Percentiles rank a stretch among this genome's conserved stretches.
phyloP scores from a whole-genome alignment of 192 early-diverging fungal genomes.

The Backusella australiensis region DNA sequence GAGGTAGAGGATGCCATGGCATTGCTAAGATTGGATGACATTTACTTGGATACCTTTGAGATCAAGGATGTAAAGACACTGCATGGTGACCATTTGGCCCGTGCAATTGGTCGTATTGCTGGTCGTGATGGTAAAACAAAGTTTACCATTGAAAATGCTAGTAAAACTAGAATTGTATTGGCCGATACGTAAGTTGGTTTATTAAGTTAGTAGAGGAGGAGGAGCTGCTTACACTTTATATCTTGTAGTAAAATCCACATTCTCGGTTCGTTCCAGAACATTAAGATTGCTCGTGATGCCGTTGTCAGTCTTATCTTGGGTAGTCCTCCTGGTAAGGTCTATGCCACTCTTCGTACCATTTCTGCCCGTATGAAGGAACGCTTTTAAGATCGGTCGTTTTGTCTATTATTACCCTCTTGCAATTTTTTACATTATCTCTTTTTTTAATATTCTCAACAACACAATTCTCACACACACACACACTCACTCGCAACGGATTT shows the following conservation, averaged over 20 bases:
- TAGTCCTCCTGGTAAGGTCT: conserved; percentile 95
- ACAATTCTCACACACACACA: not conserved
- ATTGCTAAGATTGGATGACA: conserved; percentile 92
- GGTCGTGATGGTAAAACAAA: conserved; percentile 98
- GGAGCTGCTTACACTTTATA: no score
- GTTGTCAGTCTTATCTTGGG: conserved; percentile 90
- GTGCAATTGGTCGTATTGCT: conserved; percentile 98
- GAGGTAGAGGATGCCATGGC: conserved; percentile 93
- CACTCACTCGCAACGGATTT: not conserved
- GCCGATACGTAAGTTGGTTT: conserved; percentile 76
- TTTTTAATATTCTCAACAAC: not conserved
- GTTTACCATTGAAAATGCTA: conserved; percentile 96
- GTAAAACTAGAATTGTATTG: conserved; percentile 93
- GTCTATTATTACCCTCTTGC: no score
- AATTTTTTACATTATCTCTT: no score
- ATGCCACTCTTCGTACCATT: conserved; percentile 84
- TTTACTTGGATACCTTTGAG: conserved; percentile 96
- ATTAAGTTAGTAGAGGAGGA: no score
- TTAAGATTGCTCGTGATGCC: conserved; percentile 93
- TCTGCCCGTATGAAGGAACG: conserved; percentile 92
- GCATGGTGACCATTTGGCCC: conserved; percentile 91
- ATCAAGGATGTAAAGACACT: conserved; percentile 98
- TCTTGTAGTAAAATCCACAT: conserved; percentile 82
- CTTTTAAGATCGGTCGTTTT: conserved; percentile 53
- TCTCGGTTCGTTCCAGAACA: conserved; percentile 94